Conservation (phyloP, 129 eudicot species). For the Smallanthus sonchifolius region DNA sequence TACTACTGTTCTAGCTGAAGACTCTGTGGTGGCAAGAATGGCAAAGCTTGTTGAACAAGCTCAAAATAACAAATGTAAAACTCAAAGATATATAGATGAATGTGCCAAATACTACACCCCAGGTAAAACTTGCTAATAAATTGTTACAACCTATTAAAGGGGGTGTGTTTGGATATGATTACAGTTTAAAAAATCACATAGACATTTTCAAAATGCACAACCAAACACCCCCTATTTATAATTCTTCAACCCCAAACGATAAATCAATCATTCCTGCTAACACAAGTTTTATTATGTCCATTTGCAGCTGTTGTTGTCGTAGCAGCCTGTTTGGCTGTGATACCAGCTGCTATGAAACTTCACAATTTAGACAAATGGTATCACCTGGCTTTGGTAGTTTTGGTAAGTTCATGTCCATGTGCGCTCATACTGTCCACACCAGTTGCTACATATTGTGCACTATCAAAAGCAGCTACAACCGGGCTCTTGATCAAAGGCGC, state of each 20-base stretch:
- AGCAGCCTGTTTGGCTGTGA: constrained; percentile 58
- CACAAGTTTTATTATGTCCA: not conserved
- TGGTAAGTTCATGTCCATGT: constrained; percentile 96
- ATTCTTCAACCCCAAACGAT: too few relatives aligned
- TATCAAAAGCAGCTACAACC: constrained; percentile 76
- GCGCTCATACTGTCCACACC: constrained; percentile 96
- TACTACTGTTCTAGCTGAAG: constrained; percentile 74
- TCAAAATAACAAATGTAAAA: constrained; percentile 69
- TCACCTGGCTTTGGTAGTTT: constrained; percentile 79
- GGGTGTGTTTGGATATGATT: not conserved
- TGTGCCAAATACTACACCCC: constrained; percentile 86
- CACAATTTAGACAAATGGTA: constrained; percentile 57
- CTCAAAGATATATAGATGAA: constrained; percentile 68
- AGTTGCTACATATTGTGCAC: constrained; percentile 81
- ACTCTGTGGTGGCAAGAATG: constrained; percentile 87
- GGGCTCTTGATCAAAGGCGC: constrained; percentile 93
- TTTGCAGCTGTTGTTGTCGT: constrained; percentile 61
- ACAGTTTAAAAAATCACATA: not conserved
- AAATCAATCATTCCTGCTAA: not conserved
- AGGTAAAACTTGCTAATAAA: constrained; percentile 28
- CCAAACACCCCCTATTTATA: not conserved
- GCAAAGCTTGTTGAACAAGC: constrained; percentile 95
- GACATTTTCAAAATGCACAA: not conserved
- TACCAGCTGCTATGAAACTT: constrained; percentile 50
- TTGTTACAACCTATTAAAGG: not conserved